Evolutionary conservation across 179 eudicot species (phyloP).

Genomic region (Carnegiea gigantea): DNA sequence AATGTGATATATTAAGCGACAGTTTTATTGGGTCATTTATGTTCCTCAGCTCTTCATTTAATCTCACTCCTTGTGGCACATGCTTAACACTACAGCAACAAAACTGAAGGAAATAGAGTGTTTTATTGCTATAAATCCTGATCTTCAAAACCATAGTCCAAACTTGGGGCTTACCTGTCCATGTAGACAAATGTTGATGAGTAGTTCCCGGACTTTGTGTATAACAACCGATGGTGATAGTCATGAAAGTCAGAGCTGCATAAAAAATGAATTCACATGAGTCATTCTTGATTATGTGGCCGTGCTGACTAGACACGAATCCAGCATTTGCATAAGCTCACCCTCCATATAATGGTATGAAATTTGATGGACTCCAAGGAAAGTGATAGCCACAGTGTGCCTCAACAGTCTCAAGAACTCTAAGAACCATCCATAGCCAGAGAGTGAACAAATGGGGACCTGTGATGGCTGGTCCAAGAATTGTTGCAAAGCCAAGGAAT

Average conservation of each 20-base stretch:
- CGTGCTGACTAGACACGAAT: neutral
- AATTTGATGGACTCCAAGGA: constrained; percentile 96
- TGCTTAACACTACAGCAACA: neutral
- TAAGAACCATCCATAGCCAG: constrained; percentile 94
- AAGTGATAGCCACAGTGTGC: constrained; percentile 99
- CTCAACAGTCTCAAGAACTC: constrained; percentile 97
- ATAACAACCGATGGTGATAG: constrained; percentile 94
- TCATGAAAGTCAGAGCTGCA: constrained; percentile 94
- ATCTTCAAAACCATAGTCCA: neutral
- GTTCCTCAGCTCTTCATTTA: neutral
- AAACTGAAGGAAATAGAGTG: neutral
- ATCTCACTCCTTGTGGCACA: neutral
- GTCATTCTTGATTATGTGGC: neutral
- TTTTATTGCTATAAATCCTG: neutral
- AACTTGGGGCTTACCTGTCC: constrained; percentile 67
- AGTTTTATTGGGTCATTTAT: no score
- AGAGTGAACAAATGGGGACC: constrained; percentile 92
- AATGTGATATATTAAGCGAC: no score
- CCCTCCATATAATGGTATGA: constrained; percentile 93
- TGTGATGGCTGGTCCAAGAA: constrained; percentile 90
- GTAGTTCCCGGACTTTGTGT: constrained; percentile 95
- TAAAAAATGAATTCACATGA: constrained; percentile 5
- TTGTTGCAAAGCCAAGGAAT: constrained; percentile 94
- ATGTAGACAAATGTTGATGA: constrained; percentile 97
- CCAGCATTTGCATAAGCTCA: constrained; percentile 32